These are phyloP conservation scores for Dothideomycetidae sp. DNA, from an alignment of 2,329 filamentous ascomycete species.

Conservation along the genomic window DNA sequence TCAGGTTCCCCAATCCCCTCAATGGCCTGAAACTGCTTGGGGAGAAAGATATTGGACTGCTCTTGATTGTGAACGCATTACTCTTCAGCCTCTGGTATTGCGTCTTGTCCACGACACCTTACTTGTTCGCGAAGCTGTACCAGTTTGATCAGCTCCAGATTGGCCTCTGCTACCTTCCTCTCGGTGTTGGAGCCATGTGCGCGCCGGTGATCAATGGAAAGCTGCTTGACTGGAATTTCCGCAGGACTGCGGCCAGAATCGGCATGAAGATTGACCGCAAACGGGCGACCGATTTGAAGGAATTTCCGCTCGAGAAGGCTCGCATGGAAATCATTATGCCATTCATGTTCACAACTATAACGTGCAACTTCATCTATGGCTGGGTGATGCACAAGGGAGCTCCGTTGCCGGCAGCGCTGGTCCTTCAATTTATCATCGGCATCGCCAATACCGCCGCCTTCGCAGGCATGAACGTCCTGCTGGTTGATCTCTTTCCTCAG, in stretches of 20 bases:
- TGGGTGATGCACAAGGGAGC: constrained; percentile 28
- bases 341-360: constrained; percentile 22
- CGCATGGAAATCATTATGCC: constrained; percentile 28
- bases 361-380: constrained; percentile 27
- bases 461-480: constrained; percentile 28
- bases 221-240: constrained; percentile 58
- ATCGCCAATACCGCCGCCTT: constrained; percentile 46
- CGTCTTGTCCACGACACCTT: constrained; percentile 32
- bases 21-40: constrained; percentile 26
- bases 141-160: constrained; percentile 34
- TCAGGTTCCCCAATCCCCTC: constrained; percentile 33
- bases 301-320: constrained; percentile 38
- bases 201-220: constrained; percentile 35
- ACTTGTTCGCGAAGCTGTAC: constrained; percentile 33
- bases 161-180: constrained; percentile 26
- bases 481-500: constrained; percentile 29
- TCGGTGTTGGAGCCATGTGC: constrained; percentile 25
- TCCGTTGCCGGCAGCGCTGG: constrained; percentile 27
- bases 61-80: constrained; percentile 23
- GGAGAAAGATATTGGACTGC: constrained; percentile 28
- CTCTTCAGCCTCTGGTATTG: constrained; percentile 37
- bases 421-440: constrained; percentile 40
- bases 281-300: constrained; percentile 38
- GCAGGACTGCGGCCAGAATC: constrained; percentile 46
- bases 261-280: constrained; percentile 48